Evolutionary conservation across 805 yeast species (phyloP).

Genomic region (Saccharomycopsis sp.): DNA sequence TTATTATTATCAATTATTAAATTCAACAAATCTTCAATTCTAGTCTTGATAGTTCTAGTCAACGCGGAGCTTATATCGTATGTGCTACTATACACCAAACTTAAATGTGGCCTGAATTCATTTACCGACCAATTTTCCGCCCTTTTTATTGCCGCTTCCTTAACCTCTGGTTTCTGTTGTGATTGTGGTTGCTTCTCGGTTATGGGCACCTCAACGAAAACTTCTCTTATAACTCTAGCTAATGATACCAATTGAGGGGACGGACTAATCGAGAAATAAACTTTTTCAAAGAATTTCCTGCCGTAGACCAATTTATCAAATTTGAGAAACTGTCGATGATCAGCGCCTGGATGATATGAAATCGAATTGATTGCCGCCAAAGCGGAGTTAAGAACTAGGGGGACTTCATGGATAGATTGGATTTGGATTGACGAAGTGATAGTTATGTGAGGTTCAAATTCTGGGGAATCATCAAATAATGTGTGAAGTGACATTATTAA

Average conservation of each 20-base stretch:
- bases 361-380: constrained; percentile 47
- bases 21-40: constrained; percentile 61
- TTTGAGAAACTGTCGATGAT: constrained; percentile 19
- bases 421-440: constrained; percentile 55
- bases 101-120: constrained; percentile 67
- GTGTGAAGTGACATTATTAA: constrained; percentile 61
- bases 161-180: background rate
- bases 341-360: constrained; percentile 19
- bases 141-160: constrained; percentile 31
- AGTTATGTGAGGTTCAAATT: constrained; percentile 72
- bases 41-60: constrained; percentile 52
- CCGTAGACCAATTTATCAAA: constrained; percentile 17
- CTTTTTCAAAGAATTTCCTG: constrained; percentile 20
- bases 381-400: constrained; percentile 49
- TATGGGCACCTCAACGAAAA: constrained; percentile 20
- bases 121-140: constrained; percentile 50
- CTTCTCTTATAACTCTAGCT: constrained; percentile 27
- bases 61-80: constrained; percentile 55
- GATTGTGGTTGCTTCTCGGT: constrained; percentile 1
- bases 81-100: constrained; percentile 58
- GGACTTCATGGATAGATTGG: constrained; percentile 47
- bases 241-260: constrained; percentile 32
- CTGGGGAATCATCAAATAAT: constrained; percentile 64
- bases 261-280: constrained; percentile 34
- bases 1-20: constrained; percentile 32